A percentile compares a stretch with the other conserved stretches of the same genome.
These are phyloP conservation scores for Lactifluus echinatus DNA, from an alignment of 768 basidiomycete species.

Conservation along the genomic window DNA sequence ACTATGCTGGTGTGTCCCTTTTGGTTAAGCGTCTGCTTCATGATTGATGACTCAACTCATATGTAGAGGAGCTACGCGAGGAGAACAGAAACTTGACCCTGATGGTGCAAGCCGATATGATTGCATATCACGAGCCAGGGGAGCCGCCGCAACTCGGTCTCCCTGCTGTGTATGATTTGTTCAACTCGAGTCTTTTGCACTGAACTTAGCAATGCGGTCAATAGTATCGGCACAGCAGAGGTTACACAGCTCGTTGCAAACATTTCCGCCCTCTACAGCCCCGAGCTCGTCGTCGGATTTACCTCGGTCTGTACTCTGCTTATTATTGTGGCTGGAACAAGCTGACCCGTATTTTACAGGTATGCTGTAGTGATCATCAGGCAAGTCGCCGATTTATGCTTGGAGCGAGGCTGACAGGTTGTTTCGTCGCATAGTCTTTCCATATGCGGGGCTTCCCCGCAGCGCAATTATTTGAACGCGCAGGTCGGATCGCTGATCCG, in stretches of 20 bases:
- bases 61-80: slow-evolving; percentile 47
- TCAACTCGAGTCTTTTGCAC: not conserved
- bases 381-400: slow-evolving; percentile 27
- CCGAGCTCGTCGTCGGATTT: slow-evolving; percentile 63
- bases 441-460: slow-evolving; percentile 76
- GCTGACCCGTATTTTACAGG: slow-evolving; percentile 29
- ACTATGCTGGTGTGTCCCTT: slow-evolving; percentile 67
- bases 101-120: slow-evolving; percentile 91
- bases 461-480: slow-evolving; percentile 83
- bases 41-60: not conserved
- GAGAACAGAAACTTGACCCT: slow-evolving; percentile 60
- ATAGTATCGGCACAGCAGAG: slow-evolving; percentile 71
- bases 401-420: not conserved
- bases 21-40: not conserved
- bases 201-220: not conserved
- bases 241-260: slow-evolving; percentile 69
- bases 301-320: slow-evolving; percentile 39
- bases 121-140: slow-evolving; percentile 67
- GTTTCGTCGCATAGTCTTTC: slow-evolving; percentile 50
- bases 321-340: not conserved
- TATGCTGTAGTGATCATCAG: slow-evolving; percentile 91
- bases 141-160: slow-evolving; percentile 83
- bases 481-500: slow-evolving; percentile 77
- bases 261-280: slow-evolving; percentile 71
- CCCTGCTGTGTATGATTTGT: slow-evolving; percentile 48